Percentiles rank a stretch among this genome's conserved stretches.
Evolutionary conservation across 305 asterid genomes (phyloP).

Genomic region (Ruellia speciosa): DNA sequence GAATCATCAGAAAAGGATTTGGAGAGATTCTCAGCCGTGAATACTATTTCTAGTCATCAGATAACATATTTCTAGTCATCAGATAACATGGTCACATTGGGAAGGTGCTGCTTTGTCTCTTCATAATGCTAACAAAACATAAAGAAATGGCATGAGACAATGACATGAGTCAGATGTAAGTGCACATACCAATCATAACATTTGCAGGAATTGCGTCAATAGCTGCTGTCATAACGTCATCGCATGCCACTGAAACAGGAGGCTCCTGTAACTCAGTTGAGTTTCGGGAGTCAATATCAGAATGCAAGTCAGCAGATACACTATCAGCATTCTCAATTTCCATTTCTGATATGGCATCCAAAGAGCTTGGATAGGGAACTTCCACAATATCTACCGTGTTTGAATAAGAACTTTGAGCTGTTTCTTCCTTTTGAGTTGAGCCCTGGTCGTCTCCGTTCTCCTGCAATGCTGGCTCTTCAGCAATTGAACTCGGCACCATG

Average conservation of each 20-base stretch:
- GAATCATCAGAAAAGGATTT: too few relatives aligned
- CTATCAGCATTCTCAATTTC: conserved; percentile 49
- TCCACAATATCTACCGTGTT: conserved; percentile 42
- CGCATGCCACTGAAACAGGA: conserved; percentile 29
- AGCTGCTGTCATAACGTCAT: conserved; percentile 24
- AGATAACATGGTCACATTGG: too few relatives aligned
- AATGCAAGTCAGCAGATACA: conserved; percentile 46
- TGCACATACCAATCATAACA: conserved; percentile 41
- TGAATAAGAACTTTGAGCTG: conserved; percentile 24
- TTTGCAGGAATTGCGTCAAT: conserved; percentile 38
- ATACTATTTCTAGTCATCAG: too few relatives aligned
- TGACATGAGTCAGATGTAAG: conserved; percentile 17
- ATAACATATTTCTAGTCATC: too few relatives aligned
- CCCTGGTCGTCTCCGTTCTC: conserved; percentile 34
- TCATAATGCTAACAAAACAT: conserved; percentile 6
- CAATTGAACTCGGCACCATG: conserved; percentile 26
- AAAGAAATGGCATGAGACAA: conserved; percentile 12
- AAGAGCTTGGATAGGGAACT: conserved; percentile 34
- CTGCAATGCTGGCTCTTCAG: conserved; percentile 40
- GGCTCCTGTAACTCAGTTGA: conserved; percentile 44
- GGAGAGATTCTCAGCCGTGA: too few relatives aligned
- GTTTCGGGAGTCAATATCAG: conserved; percentile 48
- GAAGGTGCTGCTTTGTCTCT: too few relatives aligned
- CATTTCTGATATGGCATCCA: conserved; percentile 51
- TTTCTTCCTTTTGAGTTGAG: conserved; percentile 37